Base-by-base conservation (phyloP, 2,329 filamentous ascomycete genomes). In the Colletotrichum destructivum region DNA sequence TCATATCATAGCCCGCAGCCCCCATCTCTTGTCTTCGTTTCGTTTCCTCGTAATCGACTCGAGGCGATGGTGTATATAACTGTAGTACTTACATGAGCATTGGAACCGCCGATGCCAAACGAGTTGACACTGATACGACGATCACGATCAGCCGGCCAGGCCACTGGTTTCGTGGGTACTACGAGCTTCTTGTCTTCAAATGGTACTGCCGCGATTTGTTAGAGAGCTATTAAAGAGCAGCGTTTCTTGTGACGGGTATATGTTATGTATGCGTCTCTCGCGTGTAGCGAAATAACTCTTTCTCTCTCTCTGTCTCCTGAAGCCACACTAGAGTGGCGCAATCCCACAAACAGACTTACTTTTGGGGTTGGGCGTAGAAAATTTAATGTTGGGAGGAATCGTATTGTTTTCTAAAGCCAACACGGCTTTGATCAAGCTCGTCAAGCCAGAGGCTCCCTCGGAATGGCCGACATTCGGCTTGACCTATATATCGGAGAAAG, bases 401-500 rank as follows among this genome's bases (percentile, higher is more conserved):
- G 72, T 76, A 1, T 74, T 73, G 2, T 81, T 75, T 68, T 87
- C 84, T 0, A 86, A 64, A 1, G 80, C 79, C 18, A 87, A 57
- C 1, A 83, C 75, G 7, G 76, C 76, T 66, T 88, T 88, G 35
- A 88, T 80, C 2, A 88, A n/a, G 1, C 78, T 78, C 0, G 79
- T 78, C 0, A 88, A 61, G 0, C 84, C 86, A 1, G 82, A 80
- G 0, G 84, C 83, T 0, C 78, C 81, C 73, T 87, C 86, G 0
- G 76, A 74, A 70, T 88, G 86, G 0, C 86, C 86, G 15, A 84
- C 60, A 47, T 83, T 82, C 4, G 80, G 75, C 70, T 84, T 83
- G 35, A 74, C 7, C 75, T 35, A 9, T 35, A 35, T 8, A 9
- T 35, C 31, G 5, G 31, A 35, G 31, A 9, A 1, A 35, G 6